Evolutionary conservation across 768 basidiomycete species (phyloP).

Genomic region (Neoboletus brunneissimus): DNA sequence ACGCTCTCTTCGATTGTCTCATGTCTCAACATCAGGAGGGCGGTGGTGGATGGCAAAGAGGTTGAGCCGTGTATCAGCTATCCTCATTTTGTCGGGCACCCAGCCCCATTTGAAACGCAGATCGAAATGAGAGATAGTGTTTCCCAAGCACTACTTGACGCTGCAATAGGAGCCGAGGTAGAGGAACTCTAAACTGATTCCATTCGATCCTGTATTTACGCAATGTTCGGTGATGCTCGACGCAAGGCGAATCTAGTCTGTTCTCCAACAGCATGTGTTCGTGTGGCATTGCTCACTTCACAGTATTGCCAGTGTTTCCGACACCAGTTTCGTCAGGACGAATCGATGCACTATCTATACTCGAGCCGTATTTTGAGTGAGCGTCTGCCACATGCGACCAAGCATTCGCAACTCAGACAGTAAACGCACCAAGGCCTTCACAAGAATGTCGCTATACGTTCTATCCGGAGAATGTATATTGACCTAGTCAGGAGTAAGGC

Average conservation of each 20-base stretch:
- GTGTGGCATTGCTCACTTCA: too few relatives aligned
- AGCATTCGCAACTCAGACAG: too few relatives aligned
- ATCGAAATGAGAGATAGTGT: neutral
- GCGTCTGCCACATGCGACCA: too few relatives aligned
- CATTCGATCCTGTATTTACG: neutral
- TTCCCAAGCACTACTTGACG: neutral
- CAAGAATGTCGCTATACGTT: too few relatives aligned
- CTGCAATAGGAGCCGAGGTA: neutral
- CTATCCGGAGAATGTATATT: slow-evolving; percentile 3
- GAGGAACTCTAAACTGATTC: neutral
- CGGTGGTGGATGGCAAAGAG: neutral
- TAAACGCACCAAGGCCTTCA: too few relatives aligned
- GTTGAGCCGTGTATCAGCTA: slow-evolving; percentile 2
- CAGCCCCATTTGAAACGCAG: neutral
- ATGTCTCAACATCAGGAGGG: neutral
- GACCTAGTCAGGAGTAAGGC: neutral
- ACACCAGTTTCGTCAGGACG: too few relatives aligned
- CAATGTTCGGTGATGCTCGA: neutral
- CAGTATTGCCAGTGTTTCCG: neutral
- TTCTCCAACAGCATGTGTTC: neutral
- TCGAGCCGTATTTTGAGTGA: too few relatives aligned
- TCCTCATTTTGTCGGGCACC: slow-evolving; percentile 1
- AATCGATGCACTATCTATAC: too few relatives aligned
- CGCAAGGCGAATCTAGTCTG: neutral
- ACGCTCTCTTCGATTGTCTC: neutral